Evolutionary conservation across 2,329 filamentous ascomycete species (phyloP).

Genomic region (Pestalotiopsis sp.): DNA sequence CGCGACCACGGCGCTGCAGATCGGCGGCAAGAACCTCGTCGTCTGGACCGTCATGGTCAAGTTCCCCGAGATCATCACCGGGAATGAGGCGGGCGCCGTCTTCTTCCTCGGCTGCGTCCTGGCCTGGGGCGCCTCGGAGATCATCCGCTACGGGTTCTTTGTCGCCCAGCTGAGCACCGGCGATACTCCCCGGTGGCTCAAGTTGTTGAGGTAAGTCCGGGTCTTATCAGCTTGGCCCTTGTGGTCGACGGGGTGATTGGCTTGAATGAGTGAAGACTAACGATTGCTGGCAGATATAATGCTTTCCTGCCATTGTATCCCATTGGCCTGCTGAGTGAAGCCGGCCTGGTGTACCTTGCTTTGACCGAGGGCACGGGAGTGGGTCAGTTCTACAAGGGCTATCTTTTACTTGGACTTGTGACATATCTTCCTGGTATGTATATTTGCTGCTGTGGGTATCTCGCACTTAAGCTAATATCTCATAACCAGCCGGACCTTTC

Average conservation of each 20-base stretch:
- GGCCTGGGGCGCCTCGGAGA: slow-evolving; percentile 69
- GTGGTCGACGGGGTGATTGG: not conserved
- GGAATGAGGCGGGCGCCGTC: slow-evolving; percentile 36
- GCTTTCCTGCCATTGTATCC: slow-evolving; percentile 70
- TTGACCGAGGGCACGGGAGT: slow-evolving; percentile 4
- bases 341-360: slow-evolving; percentile 51
- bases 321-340: slow-evolving; percentile 64
- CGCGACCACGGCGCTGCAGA: slow-evolving; percentile 66
- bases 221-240: not conserved
- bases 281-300: slow-evolving; percentile 44
- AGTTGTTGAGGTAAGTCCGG: slow-evolving; percentile 50
- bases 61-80: slow-evolving; percentile 40
- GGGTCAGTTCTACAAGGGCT: slow-evolving; percentile 12
- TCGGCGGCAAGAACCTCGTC: slow-evolving; percentile 63
- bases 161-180: slow-evolving; percentile 48
- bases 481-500: slow-evolving; percentile 9
- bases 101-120: slow-evolving; percentile 55
- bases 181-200: slow-evolving; percentile 52
- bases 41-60: slow-evolving; percentile 63
- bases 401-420: slow-evolving; percentile 15
- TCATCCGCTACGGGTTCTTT: slow-evolving; percentile 70
- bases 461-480: not conserved
- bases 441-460: not conserved
- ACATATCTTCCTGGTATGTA: slow-evolving; percentile 15
- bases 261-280: not conserved